A percentile compares a stretch with the other conserved stretches of the same genome.
phyloP scores from a whole-genome alignment of 75 land plant genomes.

The Picea glauca region DNA sequence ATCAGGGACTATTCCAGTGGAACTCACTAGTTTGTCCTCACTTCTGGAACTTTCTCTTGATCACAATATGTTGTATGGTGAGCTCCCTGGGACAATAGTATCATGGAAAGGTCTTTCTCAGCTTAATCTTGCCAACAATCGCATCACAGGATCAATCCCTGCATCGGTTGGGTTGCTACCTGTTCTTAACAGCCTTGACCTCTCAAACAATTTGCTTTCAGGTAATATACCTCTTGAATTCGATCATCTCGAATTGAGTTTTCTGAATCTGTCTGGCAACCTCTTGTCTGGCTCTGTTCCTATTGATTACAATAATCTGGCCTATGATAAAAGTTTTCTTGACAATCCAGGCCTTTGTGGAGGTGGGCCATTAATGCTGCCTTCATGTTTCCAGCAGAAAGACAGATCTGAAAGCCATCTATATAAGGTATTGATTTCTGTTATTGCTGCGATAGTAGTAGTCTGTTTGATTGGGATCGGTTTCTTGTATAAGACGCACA shows the following conservation, averaged over 20 bases:
- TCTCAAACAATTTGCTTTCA: conserved; percentile 36
- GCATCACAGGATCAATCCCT: conserved; percentile 48
- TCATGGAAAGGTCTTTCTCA: conserved; percentile 10
- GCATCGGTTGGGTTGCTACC: conserved; percentile 25
- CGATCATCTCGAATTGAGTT: conserved; percentile 17
- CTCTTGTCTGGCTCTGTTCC: conserved; percentile 35
- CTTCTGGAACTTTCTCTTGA: conserved; percentile 23
- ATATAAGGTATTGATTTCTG: neutral
- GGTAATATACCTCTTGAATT: conserved; percentile 36
- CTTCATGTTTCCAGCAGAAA: neutral
- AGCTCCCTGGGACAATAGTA: conserved; percentile 12
- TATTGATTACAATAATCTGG: conserved; percentile 6
- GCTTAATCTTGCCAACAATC: conserved; percentile 32
- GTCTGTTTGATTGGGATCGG: neutral
- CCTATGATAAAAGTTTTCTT: conserved; percentile 32
- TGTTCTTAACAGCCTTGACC: conserved; percentile 26
- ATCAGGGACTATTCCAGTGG: conserved; percentile 34
- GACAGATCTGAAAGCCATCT: neutral
- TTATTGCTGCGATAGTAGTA: conserved; percentile 6
- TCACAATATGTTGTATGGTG: conserved; percentile 34
- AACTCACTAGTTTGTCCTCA: conserved; percentile 12
- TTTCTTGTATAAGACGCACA: neutral
- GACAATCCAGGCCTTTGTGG: conserved; percentile 21
- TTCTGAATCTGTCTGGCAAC: conserved; percentile 46
- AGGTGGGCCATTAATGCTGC: neutral